Base-by-base conservation (phyloP, 441 rosid genomes). In the Metrosideros polymorpha region DNA sequence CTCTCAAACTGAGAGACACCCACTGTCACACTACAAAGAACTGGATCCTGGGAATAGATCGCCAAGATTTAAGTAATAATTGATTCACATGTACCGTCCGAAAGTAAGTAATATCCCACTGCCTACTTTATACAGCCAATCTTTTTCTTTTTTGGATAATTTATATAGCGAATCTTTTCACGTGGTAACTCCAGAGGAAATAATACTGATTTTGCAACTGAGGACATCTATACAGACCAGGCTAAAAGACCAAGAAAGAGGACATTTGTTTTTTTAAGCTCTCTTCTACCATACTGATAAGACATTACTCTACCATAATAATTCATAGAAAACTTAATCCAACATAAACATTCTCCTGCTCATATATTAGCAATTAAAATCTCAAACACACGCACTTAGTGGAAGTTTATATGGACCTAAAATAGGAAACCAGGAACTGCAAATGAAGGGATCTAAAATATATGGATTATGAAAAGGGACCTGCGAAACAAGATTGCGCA, bases 1-100 rank as follows among this genome's bases (percentile, higher is more conserved):
- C 96, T 94, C 91, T 97, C 99, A 87, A 97, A 97, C 88, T 97
- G 99, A 84, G 99, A 95, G 75, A 95, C 99, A 85, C 99, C 99
- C 8, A 96, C 99, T 10, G 99, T 96, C 88, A 97, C 98, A 91
- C 99, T 97, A 91, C 98, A 93, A 57, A 91, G 93, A 83, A 96
- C 96, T 39, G 99, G 99, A 92, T 97, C 99, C 99, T 96, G 92
- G 82, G 86, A 85, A 75, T 87, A 75, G 86, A 88, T 87, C 61
- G 50, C 57, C 7, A 0, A 75, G 25, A 12, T 56, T 30, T 10
- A 32, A 24, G 61, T 19, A 52, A 24, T 83, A 19, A 32, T 83
- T 54, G 13, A 32, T 83, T 71, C 39, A 71, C 47, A 22, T 71
- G 24, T 22, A 71, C 43, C 1, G 47, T 71, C 79, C 39, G n/a